A percentile compares a stretch with the other conserved stretches of the same genome.
Evolutionary conservation across 306 rosid species (phyloP).

Genomic region (Gynostemma pentaphyllum): DNA sequence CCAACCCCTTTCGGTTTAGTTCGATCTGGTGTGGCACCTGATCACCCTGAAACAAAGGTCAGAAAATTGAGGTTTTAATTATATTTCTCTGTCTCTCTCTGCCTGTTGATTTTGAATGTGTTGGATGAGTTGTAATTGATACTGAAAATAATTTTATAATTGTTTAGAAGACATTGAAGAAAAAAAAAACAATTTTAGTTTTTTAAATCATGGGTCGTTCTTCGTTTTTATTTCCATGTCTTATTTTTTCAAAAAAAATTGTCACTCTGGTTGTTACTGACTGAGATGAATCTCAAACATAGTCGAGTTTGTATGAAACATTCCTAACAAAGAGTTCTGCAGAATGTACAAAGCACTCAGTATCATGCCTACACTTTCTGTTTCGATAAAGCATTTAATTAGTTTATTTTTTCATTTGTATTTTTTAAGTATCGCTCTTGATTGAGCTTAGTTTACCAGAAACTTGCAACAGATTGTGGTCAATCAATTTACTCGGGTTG

Average conservation of each 20-base stretch:
- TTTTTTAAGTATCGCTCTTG: conserved; percentile 14
- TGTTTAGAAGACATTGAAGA: neutral
- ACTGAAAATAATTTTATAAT: neutral
- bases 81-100: neutral
- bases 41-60: conserved; percentile 98
- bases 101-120: conserved; percentile 2
- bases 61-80: neutral
- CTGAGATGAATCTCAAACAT: neutral
- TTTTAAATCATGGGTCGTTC: neutral
- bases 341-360: neutral
- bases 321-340: neutral
- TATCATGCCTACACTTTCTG: neutral
- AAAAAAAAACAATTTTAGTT: neutral
- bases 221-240: neutral
- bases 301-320: neutral
- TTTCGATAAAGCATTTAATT: neutral
- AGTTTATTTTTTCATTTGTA: neutral
- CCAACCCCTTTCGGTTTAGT: conserved; percentile 87
- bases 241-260: neutral
- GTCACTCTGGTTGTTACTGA: neutral
- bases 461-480: conserved; percentile 67
- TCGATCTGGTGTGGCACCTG: conserved; percentile 90
- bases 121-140: neutral
- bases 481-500: conserved; percentile 72
- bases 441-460: conserved; percentile 43